phyloP scores from a whole-genome alignment of 345 rosid species.

The Brassica carinata region DNA sequence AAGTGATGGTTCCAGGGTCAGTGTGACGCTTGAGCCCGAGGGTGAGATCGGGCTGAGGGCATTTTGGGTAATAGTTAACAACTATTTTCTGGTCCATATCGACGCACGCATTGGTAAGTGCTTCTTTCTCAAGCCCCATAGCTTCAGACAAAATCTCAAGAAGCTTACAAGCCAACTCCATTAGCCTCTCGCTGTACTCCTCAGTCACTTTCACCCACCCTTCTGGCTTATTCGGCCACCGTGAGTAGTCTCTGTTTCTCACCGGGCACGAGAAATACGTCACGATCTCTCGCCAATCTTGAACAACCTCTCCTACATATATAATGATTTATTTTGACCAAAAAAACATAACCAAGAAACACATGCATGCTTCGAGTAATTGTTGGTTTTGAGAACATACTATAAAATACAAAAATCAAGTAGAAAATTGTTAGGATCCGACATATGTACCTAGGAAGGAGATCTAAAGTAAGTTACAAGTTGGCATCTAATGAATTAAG shows the following conservation, averaged over 20 bases:
- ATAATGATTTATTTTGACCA: not conserved
- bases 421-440: not conserved
- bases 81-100: slow-evolving; percentile 96
- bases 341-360: not conserved
- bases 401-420: not conserved
- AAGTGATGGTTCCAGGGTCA: slow-evolving; percentile 87
- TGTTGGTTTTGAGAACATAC: not conserved
- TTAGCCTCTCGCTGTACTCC: slow-evolving; percentile 71
- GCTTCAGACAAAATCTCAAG: slow-evolving; percentile 84
- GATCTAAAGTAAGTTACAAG: not conserved
- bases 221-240: slow-evolving; percentile 96
- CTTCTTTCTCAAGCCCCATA: slow-evolving; percentile 80
- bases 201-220: slow-evolving; percentile 70
- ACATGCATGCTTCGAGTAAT: not conserved
- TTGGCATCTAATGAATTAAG: not conserved
- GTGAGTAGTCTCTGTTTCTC: slow-evolving; percentile 66
- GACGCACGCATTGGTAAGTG: slow-evolving; percentile 77
- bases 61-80: slow-evolving; percentile 87
- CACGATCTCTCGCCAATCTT: slow-evolving; percentile 95
- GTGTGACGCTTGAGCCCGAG: slow-evolving; percentile 94
- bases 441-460: not conserved
- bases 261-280: slow-evolving; percentile 87
- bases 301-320: slow-evolving; percentile 72
- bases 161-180: slow-evolving; percentile 83
- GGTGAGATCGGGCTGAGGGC: slow-evolving; percentile 86